A percentile compares a stretch with the other conserved stretches of the same genome.
phyloP scores from a whole-genome alignment of 305 asterid species.

The Rubia tinctorum region DNA sequence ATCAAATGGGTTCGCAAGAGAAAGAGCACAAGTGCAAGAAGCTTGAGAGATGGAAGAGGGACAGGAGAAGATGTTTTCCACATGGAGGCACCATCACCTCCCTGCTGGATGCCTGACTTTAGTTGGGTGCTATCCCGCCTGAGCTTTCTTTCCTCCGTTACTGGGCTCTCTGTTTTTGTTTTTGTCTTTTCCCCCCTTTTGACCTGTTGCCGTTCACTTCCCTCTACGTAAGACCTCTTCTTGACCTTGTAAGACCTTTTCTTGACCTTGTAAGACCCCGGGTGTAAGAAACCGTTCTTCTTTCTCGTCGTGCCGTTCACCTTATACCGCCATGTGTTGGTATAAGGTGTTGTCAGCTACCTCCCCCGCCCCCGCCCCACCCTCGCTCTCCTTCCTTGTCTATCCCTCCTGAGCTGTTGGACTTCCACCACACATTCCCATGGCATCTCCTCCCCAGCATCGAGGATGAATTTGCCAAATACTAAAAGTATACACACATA shows the following conservation, averaged over 20 bases:
- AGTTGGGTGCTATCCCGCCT: conserved; percentile 70
- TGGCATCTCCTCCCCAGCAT: not conserved
- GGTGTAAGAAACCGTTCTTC: not conserved
- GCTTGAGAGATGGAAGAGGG: conserved; percentile 20
- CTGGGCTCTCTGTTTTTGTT: not conserved
- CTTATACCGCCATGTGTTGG: conserved; percentile 17
- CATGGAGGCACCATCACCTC: not conserved
- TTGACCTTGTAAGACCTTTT: conserved; percentile 99
- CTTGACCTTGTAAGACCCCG: conserved; percentile 96
- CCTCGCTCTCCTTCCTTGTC: conserved; percentile 94
- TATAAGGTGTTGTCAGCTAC: conserved; percentile 12
- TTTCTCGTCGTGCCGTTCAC: conserved; percentile 12
- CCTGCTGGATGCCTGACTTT: conserved; percentile 16
- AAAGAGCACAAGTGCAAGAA: conserved; percentile 9
- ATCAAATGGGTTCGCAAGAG: conserved; percentile 23
- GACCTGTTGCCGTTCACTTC: conserved; percentile 48
- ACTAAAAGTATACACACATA: too few species aligned
- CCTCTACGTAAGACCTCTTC: conserved; percentile 34
- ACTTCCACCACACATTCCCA: too few species aligned
- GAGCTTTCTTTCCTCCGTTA: conserved; percentile 47
- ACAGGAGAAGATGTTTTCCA: conserved; percentile 20
- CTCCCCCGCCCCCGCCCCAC: conserved; percentile 35
- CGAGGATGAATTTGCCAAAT: not conserved
- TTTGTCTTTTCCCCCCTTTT: conserved; percentile 24
- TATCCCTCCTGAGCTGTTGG: conserved; percentile 95